These are phyloP conservation scores for Madurella mycetomatis DNA, from an alignment of 2,329 filamentous ascomycete species.

Conservation along the genomic window DNA sequence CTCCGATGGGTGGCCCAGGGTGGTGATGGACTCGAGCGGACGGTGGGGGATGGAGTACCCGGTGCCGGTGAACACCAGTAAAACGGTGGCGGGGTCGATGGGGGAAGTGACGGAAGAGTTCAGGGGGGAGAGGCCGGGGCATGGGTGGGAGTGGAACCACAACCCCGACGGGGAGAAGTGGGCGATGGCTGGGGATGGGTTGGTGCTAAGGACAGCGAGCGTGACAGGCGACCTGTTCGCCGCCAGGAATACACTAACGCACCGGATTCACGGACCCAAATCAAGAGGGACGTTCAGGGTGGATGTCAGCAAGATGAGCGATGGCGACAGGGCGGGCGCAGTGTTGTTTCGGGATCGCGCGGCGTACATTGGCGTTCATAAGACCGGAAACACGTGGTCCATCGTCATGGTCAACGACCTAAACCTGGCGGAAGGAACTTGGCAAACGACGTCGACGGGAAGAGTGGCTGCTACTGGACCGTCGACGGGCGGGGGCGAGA, in stretches of 20 bases:
- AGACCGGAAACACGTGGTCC: conserved; percentile 27
- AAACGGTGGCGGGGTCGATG: conserved; percentile 27
- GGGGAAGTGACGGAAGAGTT: conserved; percentile 43
- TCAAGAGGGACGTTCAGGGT: conserved; percentile 46
- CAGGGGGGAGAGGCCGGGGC: conserved; percentile 36
- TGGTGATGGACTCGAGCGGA: conserved; percentile 39
- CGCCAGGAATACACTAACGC: conserved; percentile 44
- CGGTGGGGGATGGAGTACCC: conserved; percentile 46
- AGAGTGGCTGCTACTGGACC: conserved; percentile 23
- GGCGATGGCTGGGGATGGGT: conserved; percentile 33
- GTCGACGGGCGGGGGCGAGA: conserved; percentile 8
- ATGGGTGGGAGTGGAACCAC: conserved; percentile 59
- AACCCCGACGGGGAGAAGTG: conserved; percentile 50
- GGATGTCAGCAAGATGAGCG: conserved; percentile 43
- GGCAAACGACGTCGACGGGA: conserved; percentile 30
- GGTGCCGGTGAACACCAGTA: conserved; percentile 30
- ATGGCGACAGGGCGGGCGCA: conserved; percentile 49
- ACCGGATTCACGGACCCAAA: conserved; percentile 43
- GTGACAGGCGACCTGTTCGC: conserved; percentile 47
- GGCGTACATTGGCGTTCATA: conserved; percentile 49
- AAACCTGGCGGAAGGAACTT: conserved; percentile 28
- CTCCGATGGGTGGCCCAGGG: conserved; percentile 46
- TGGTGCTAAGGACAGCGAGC: conserved; percentile 45
- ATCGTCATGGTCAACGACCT: conserved; percentile 29
- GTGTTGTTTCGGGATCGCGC: conserved; percentile 48